Evolutionary conservation across 495 filamentous ascomycete species (phyloP).

Genomic region (Cryomyces minteri): DNA sequence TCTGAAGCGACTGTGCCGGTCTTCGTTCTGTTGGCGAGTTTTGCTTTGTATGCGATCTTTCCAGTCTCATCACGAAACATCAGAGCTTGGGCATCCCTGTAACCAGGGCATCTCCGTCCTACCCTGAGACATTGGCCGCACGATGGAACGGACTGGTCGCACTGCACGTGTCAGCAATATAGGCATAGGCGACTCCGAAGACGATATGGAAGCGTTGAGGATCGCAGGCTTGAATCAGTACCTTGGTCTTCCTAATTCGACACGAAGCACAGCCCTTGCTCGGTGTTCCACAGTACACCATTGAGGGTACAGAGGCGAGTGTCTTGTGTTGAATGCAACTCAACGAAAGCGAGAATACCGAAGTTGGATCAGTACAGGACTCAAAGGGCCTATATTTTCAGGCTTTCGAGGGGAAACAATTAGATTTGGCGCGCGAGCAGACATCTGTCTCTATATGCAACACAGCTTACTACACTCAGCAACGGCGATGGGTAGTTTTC

Average conservation of each 20-base stretch:
- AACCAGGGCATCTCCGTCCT: background rate
- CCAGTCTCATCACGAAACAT: constrained; percentile 1
- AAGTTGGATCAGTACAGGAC: too few species aligned
- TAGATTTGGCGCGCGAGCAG: too few species aligned
- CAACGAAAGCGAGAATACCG: too few species aligned
- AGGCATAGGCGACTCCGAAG: background rate
- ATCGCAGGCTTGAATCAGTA: background rate
- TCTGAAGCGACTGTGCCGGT: background rate
- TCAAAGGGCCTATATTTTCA: too few species aligned
- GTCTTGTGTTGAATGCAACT: too few species aligned
- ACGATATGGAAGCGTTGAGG: background rate
- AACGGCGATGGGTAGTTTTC: too few species aligned
- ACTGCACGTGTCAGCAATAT: background rate
- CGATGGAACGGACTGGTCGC: background rate
- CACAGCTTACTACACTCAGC: too few species aligned
- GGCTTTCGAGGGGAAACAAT: too few species aligned
- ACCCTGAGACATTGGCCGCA: constrained; percentile 1
- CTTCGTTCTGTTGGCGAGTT: background rate
- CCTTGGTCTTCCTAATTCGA: constrained; percentile 1
- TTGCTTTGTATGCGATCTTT: background rate
- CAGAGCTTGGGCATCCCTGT: background rate
- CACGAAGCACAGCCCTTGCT: constrained; percentile 1
- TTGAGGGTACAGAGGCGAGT: background rate
- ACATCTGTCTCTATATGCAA: too few species aligned
- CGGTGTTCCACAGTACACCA: constrained; percentile 2